phyloP scores from a whole-genome alignment of 345 rosid genomes.

The Moricandia moricandioides region DNA sequence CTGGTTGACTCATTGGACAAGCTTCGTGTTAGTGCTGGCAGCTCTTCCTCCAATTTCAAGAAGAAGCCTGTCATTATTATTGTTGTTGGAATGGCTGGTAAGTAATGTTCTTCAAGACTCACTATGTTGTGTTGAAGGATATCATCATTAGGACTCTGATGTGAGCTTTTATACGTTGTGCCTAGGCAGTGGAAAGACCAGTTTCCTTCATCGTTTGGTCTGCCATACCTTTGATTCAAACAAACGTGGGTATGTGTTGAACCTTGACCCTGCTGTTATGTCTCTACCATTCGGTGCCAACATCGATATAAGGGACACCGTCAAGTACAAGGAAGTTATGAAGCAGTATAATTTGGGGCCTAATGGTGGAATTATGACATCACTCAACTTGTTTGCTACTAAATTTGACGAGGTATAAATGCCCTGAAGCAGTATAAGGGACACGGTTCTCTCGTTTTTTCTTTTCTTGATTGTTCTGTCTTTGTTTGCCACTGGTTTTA shows the following conservation, averaged over 20 bases:
- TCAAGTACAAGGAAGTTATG: slow-evolving; percentile 35
- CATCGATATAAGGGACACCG: slow-evolving; percentile 80
- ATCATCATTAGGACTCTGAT: slow-evolving; percentile 6
- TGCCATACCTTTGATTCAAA: slow-evolving; percentile 66
- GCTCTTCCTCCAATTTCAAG: slow-evolving; percentile 50
- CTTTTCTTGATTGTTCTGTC: neutral
- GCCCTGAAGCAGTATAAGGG: no score
- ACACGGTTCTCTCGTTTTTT: neutral
- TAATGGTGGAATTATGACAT: neutral
- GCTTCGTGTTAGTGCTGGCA: slow-evolving; percentile 44
- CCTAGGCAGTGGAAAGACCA: slow-evolving; percentile 79
- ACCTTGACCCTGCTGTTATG: slow-evolving; percentile 88
- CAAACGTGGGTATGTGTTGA: slow-evolving; percentile 66
- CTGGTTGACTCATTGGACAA: slow-evolving; percentile 58
- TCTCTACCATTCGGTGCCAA: slow-evolving; percentile 58
- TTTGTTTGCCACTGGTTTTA: slow-evolving; percentile 31
- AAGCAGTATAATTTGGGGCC: neutral
- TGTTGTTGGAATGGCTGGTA: slow-evolving; percentile 90
- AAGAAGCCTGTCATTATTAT: slow-evolving; percentile 68
- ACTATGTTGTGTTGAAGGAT: neutral
- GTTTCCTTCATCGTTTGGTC: slow-evolving; percentile 69
- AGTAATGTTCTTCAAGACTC: neutral
- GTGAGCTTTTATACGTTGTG: neutral
- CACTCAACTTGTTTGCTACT: slow-evolving; percentile 31
- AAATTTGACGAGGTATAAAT: slow-evolving; percentile 71